Conservation (phyloP, 2,329 filamentous ascomycete genomes). For the Ilyonectria robusta region DNA sequence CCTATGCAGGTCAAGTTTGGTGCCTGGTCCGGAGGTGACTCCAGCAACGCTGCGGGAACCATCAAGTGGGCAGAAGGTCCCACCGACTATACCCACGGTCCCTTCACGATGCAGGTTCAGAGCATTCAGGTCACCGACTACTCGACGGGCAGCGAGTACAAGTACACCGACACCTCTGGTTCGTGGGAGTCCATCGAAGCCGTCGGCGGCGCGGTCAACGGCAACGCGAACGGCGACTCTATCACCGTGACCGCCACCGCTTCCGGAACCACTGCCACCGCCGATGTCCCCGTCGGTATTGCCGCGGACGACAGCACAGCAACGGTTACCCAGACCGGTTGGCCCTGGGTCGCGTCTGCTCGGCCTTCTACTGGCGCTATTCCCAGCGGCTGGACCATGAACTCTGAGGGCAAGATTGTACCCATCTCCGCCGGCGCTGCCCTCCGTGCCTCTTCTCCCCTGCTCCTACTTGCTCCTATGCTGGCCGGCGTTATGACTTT, state of each 20-base stretch:
- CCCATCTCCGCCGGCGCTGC: slow-evolving; percentile 66
- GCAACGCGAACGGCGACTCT: slow-evolving; percentile 70
- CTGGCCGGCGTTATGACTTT: slow-evolving; percentile 46
- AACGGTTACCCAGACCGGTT: slow-evolving; percentile 71
- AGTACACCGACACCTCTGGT: slow-evolving; percentile 84
- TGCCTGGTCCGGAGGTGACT: slow-evolving; percentile 91
- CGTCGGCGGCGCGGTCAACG: slow-evolving; percentile 83
- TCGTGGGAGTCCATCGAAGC: slow-evolving; percentile 86
- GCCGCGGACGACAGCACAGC: slow-evolving; percentile 68
- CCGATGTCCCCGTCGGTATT: slow-evolving; percentile 76
- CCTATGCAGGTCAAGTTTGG: slow-evolving; percentile 97
- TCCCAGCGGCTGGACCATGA: slow-evolving; percentile 86
- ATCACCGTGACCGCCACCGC: slow-evolving; percentile 69
- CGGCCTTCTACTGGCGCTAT: slow-evolving; percentile 70
- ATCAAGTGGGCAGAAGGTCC: slow-evolving; percentile 90
- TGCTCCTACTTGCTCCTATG: slow-evolving; percentile 47
- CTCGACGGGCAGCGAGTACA: slow-evolving; percentile 89
- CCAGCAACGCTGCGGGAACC: slow-evolving; percentile 82
- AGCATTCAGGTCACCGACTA: slow-evolving; percentile 88
- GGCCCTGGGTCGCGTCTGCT: slow-evolving; percentile 76
- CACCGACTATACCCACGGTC: slow-evolving; percentile 86
- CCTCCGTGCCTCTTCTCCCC: slow-evolving; percentile 37
- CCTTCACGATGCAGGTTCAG: slow-evolving; percentile 88
- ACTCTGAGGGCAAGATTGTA: slow-evolving; percentile 82
- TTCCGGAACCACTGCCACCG: slow-evolving; percentile 74